Percentiles rank a stretch among this genome's conserved stretches.
Conservation (phyloP, 73 alveolate genomes). For the Paramecium caudatum region DNA sequence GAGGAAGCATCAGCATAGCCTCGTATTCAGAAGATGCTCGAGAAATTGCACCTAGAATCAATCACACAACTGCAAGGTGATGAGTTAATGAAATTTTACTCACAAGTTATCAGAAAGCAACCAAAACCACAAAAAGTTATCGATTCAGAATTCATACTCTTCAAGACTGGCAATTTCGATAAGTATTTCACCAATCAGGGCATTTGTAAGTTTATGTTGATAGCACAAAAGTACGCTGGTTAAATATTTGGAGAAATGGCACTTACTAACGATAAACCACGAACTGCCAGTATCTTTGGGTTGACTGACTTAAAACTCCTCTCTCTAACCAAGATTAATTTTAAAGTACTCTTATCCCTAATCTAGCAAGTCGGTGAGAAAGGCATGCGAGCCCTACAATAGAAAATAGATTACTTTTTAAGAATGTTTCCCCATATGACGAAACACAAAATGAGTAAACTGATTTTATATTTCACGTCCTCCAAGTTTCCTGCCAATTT, state of each 20-base stretch:
- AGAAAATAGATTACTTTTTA: slow-evolving; percentile 31
- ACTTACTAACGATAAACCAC: slow-evolving; percentile 69
- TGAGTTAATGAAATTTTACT: slow-evolving; percentile 9
- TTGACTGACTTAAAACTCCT: slow-evolving; percentile 52
- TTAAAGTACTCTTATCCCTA: neutral
- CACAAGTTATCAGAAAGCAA: slow-evolving; percentile 23
- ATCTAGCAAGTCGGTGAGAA: slow-evolving; percentile 20
- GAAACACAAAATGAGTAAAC: slow-evolving; percentile 1
- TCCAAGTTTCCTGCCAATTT: slow-evolving; percentile 46
- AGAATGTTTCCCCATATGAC: slow-evolving; percentile 63
- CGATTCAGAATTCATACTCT: slow-evolving; percentile 43
- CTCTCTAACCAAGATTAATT: slow-evolving; percentile 32
- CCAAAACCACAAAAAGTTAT: slow-evolving; percentile 55
- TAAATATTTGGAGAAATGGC: slow-evolving; percentile 73
- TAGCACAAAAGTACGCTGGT: slow-evolving; percentile 52
- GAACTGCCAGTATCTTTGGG: slow-evolving; percentile 70
- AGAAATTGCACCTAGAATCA: neutral
- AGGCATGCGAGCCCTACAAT: neutral
- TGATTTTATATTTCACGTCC: slow-evolving; percentile 6
- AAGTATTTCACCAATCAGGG: slow-evolving; percentile 27
- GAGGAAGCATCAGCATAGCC: slow-evolving; percentile 40
- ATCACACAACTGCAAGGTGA: slow-evolving; percentile 1
- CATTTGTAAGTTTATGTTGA: slow-evolving; percentile 20
- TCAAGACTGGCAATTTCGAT: neutral
- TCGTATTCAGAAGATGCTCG: slow-evolving; percentile 19